Evolutionary conservation across 1,284 basidiomycete genomes (phyloP), one percentile per base, ranked within the genome.

Genomic region (Heterobasidion annosum): DNA sequence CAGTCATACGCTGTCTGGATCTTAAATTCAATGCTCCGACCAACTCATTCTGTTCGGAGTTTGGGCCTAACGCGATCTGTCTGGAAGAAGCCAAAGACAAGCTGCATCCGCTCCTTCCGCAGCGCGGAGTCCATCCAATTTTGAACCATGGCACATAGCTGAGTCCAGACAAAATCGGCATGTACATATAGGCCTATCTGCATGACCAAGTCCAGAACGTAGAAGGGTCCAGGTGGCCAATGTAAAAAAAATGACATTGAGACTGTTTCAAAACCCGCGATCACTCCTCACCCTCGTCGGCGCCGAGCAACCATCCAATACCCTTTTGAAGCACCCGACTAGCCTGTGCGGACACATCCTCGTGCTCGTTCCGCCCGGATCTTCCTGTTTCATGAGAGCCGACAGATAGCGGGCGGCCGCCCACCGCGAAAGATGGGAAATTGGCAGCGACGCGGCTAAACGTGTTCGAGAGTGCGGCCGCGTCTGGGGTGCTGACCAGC

Each of bases 231-330:
- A 25, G 25, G 5, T 25, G 4, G 25, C 1, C 25, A 25, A 25
- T 25, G 4, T 25, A 5, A 5, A 25, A 25, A 25, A 25, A 5
- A 25, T 25, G 25, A 25, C 25, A 25, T 25, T 25, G 25, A 25
- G 25, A 25, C 25, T 25, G 25, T 25, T 40, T 10, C 37, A 12
- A 10, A 15, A n/a, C 7, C 37, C 37, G 12, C 37, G 37, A 10
- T 40, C 37, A 40, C 37, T 40, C 37, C 37, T 40, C 25, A 5
- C 25, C 40, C 8, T 81, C 82, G 54, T 92, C 89, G 16, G 83
- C 86, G 37, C 91, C 91, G 59, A 93, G 85, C 34, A 93, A 72
- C 91, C 91, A 93, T 8, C 90, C 90, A 51, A 93, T 86, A 12
- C 91, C 91, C 63, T 85, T 84, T 49, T 88, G 85, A 40, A 93